phyloP scores from a whole-genome alignment of 2,329 filamentous ascomycete genomes.

The Pestalotiopsis sp. region DNA sequence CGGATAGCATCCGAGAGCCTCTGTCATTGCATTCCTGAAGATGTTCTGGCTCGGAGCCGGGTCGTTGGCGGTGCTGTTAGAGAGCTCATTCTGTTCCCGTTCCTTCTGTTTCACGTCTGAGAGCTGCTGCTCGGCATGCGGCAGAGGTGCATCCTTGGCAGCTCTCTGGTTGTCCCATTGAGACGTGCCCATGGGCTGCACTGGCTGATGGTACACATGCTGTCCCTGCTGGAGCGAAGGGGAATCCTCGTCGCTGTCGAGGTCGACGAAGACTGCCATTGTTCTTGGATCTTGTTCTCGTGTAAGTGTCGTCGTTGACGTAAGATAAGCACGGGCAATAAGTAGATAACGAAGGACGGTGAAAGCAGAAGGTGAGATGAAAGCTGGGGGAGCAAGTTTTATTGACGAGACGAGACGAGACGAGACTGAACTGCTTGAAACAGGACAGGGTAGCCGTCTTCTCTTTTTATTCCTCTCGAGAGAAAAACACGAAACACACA shows the following conservation, averaged over 20 bases:
- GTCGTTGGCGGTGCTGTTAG: slow-evolving; percentile 1
- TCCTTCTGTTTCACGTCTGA: neutral
- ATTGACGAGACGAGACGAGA: neutral
- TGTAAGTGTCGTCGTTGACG: slow-evolving; percentile 10
- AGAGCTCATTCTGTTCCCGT: slow-evolving; percentile 9
- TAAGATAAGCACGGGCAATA: slow-evolving; percentile 5
- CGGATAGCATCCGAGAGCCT: slow-evolving; percentile 70
- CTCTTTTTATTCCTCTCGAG: neutral
- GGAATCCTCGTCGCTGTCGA: slow-evolving; percentile 33
- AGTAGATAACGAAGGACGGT: neutral
- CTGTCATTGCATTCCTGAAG: slow-evolving; percentile 62
- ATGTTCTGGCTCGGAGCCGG: slow-evolving; percentile 40
- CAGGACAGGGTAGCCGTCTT: neutral
- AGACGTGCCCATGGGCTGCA: slow-evolving; percentile 20
- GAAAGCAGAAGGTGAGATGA: neutral
- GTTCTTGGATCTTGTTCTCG: neutral
- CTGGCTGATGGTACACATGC: neutral
- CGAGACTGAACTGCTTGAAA: neutral
- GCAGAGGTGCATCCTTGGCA: slow-evolving; percentile 15
- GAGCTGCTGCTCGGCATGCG: slow-evolving; percentile 5
- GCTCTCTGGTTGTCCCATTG: slow-evolving; percentile 25
- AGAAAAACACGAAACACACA: neutral
- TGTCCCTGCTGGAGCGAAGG: slow-evolving; percentile 20
- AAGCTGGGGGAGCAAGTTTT: neutral
- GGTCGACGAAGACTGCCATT: slow-evolving; percentile 37